phyloP scores from a whole-genome alignment of 495 filamentous ascomycete species.

The Chaetomidium leptoderma region DNA sequence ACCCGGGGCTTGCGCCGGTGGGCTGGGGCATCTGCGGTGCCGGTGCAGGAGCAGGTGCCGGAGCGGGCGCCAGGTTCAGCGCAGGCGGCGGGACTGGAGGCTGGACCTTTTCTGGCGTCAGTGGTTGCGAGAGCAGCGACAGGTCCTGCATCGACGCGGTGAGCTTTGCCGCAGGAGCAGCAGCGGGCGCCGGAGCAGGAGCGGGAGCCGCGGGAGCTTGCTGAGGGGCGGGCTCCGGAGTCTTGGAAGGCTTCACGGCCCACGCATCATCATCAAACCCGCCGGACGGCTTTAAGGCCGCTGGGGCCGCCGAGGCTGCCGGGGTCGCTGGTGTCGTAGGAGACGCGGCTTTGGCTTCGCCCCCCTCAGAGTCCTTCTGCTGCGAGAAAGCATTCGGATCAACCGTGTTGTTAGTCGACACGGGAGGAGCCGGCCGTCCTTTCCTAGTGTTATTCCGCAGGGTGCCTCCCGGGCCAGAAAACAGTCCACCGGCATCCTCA shows the following conservation, averaged over 20 bases:
- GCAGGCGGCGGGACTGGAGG: constrained; percentile 42
- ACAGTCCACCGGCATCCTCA: constrained; percentile 65
- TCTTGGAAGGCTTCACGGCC: constrained; percentile 90
- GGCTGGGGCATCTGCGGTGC: constrained; percentile 50
- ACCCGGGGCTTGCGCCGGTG: constrained; percentile 48
- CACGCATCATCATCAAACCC: constrained; percentile 98
- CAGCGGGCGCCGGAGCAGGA: constrained; percentile 28
- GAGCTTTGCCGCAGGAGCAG: constrained; percentile 35
- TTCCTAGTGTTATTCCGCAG: constrained; percentile 95
- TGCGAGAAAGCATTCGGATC: constrained; percentile 81
- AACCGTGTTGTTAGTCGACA: constrained; percentile 79
- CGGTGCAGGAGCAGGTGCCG: constrained; percentile 38
- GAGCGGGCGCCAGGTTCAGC: constrained; percentile 30
- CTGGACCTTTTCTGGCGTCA: constrained; percentile 67
- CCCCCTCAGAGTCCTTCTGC: constrained; percentile 39
- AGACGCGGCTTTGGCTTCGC: constrained; percentile 43
- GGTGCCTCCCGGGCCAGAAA: constrained; percentile 83
- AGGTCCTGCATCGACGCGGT: constrained; percentile 76
- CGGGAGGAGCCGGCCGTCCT: constrained; percentile 76
- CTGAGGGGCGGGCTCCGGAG: constrained; percentile 34
- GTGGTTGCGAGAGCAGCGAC: constrained; percentile 66
- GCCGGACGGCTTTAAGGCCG: constrained; percentile 48
- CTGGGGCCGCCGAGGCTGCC: constrained; percentile 35
- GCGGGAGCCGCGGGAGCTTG: constrained; percentile 40
- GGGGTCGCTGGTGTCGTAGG: constrained; percentile 31